Evolutionary conservation across 1,139 yeast species (phyloP), one percentile per base, ranked within the genome.

Genomic region (Blastobotrys arbuscula): DNA sequence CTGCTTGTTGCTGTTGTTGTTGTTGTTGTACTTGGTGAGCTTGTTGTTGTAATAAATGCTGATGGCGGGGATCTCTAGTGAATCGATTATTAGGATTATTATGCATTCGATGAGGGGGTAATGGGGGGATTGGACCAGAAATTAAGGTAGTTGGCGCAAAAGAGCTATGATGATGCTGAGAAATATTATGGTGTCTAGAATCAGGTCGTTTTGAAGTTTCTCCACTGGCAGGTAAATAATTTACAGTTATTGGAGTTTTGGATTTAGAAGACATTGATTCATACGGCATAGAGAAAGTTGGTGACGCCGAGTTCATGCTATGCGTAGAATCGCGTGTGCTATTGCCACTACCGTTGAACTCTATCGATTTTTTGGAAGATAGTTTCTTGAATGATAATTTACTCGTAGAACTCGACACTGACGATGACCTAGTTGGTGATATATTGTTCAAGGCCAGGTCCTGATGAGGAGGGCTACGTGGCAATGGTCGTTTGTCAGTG

Each of bases 121-220:
- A 45, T 6, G 64, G 62, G 1, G 64, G 64, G 24, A 60, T 60
- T 5, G 64, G 64, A 8, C 58, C 59, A 18, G 59, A 54, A 26
- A 60, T 60, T 21, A 54, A 46, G n/a, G 60, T 49, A 12, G 55
- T 46, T 1, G 61, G 62, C 21, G 53, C 55, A 44, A 53, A 54
- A 20, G 20, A 48, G 24, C 43, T 23, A 21, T 37, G 38, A 18
- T 15, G 33, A 36, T 23, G 41, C 24, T n/a, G 36, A 21, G 20
- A 15, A 2, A 15, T 13, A 5, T 8, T 6, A 26, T 15, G 35
- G 16, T 36, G 36, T n/a, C 30, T 34, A 42, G 28, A 26, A 33
- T 40, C 49, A 13, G 39, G 42, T 16, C 51, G 37, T 39, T 47
- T 44, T 16, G 36, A 16, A 18, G 39, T 39, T 33, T 43, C 47